These are phyloP conservation scores for Cryptosporidium sp. DNA, from an alignment of 169 alveolate species.

Conservation along the genomic window DNA sequence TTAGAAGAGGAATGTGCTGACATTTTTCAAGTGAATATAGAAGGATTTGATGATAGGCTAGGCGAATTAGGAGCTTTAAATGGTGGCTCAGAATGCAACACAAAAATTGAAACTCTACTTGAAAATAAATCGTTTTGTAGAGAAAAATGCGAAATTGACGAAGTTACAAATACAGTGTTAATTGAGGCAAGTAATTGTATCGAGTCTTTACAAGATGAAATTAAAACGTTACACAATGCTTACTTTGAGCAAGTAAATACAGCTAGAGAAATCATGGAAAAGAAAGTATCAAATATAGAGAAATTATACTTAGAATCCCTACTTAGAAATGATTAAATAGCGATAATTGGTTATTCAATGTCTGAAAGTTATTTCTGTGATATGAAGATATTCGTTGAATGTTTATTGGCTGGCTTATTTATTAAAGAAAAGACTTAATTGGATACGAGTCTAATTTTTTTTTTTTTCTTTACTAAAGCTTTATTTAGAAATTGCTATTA, in stretches of 20 bases:
- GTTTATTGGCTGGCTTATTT: too few species aligned
- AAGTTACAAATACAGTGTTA: constrained; percentile 41
- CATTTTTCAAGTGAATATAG: neutral
- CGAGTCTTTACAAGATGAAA: constrained; percentile 54
- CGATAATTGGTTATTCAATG: neutral
- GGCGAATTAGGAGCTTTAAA: neutral
- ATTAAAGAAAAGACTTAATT: too few species aligned
- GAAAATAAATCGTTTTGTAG: neutral
- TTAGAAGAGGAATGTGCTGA: constrained; percentile 36
- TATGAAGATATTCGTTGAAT: too few species aligned
- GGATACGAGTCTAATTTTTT: too few species aligned
- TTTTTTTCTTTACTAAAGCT: too few species aligned
- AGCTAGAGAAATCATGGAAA: constrained; percentile 58
- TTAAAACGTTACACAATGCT: constrained; percentile 20
- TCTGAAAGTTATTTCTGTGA: too few species aligned
- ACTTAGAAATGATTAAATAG: neutral
- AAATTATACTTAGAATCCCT: constrained; percentile 23
- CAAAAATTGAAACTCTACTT: constrained; percentile 30
- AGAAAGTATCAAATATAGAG: constrained; percentile 45
- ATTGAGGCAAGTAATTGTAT: constrained; percentile 69
- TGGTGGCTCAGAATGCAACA: neutral
- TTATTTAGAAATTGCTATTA: too few species aligned
- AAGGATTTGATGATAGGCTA: neutral
- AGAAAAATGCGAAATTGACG: constrained; percentile 45
- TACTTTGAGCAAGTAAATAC: constrained; percentile 60